Percentiles rank a stretch among this genome's conserved stretches.
These are phyloP conservation scores for Colletotrichum falcatum DNA, from an alignment of 2,329 filamentous ascomycete genomes.

Conservation along the genomic window DNA sequence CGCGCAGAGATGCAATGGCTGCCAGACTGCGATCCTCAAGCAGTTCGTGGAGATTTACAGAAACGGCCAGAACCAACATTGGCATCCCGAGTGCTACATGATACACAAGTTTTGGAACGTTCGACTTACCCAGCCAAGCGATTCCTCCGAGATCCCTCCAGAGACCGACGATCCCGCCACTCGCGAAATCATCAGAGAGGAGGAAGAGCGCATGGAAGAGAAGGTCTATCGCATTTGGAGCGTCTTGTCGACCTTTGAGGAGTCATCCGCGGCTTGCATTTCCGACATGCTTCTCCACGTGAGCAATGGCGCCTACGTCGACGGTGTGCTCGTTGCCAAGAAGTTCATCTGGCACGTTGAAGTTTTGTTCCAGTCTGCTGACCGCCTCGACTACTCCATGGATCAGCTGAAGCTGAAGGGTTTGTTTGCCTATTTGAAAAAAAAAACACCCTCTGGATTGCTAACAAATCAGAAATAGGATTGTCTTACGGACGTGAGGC, in stretches of 20 bases:
- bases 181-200: slow-evolving; percentile 80
- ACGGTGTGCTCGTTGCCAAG: slow-evolving; percentile 93
- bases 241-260: slow-evolving; percentile 95
- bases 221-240: slow-evolving; percentile 99
- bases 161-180: slow-evolving; percentile 67
- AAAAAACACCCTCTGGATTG: background rate
- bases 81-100: slow-evolving; percentile 99
- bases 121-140: slow-evolving; percentile 75
- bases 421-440: slow-evolving; percentile 54
- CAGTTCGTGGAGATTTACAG: slow-evolving; percentile 99
- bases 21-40: slow-evolving; percentile 96
- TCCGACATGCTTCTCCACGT: slow-evolving; percentile 99
- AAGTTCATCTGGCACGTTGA: slow-evolving; percentile 98
- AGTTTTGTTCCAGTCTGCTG: slow-evolving; percentile 88
- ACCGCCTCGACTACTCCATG: slow-evolving; percentile 83
- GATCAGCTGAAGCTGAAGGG: slow-evolving; percentile 78
- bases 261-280: slow-evolving; percentile 97
- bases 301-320: slow-evolving; percentile 95
- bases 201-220: slow-evolving; percentile 95
- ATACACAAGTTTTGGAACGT: slow-evolving; percentile 99
- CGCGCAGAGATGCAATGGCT: slow-evolving; percentile 95
- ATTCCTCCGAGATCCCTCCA: slow-evolving; percentile 58
- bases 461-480: slow-evolving; percentile 59
- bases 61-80: slow-evolving; percentile 98
- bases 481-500: slow-evolving; percentile 94